Conservation (phyloP, 176 grass and related monocot species). For the Eleusine coracana region DNA sequence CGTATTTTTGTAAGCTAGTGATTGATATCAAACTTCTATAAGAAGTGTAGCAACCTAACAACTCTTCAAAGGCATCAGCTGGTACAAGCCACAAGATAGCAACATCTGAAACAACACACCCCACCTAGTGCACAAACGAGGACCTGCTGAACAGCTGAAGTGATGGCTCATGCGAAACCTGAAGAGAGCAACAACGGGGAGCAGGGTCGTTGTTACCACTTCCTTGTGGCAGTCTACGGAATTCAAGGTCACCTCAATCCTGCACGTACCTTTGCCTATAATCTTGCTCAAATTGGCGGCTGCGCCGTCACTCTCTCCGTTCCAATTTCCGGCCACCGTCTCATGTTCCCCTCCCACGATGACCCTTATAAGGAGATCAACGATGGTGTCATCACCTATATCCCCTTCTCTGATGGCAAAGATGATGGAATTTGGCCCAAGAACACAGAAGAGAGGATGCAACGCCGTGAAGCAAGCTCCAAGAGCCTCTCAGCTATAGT, state of each 20-base stretch:
- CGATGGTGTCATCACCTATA: constrained; percentile 30
- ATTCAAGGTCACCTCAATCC: constrained; percentile 53
- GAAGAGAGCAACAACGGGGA: background rate
- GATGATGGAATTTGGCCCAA: background rate
- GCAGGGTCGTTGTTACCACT: background rate
- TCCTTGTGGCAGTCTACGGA: constrained; percentile 39
- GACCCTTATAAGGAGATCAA: background rate
- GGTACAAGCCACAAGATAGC: background rate
- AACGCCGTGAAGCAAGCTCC: background rate
- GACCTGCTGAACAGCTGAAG: too few species aligned
- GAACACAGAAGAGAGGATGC: background rate
- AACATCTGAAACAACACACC: background rate
- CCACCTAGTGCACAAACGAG: background rate
- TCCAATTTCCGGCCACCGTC: constrained; percentile 18
- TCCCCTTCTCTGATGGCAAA: constrained; percentile 38
- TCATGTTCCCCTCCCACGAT: constrained; percentile 36
- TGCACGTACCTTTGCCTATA: constrained; percentile 12
- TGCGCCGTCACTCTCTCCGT: constrained; percentile 38
- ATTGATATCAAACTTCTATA: background rate
- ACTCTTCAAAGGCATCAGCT: background rate
- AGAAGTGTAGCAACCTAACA: background rate
- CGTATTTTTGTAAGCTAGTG: too few species aligned
- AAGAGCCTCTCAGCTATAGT: constrained; percentile 34
- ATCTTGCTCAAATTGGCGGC: constrained; percentile 13
- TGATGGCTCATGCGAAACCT: background rate